phyloP scores from a whole-genome alignment of 257 asterid genomes.

The Scutellaria minor region DNA sequence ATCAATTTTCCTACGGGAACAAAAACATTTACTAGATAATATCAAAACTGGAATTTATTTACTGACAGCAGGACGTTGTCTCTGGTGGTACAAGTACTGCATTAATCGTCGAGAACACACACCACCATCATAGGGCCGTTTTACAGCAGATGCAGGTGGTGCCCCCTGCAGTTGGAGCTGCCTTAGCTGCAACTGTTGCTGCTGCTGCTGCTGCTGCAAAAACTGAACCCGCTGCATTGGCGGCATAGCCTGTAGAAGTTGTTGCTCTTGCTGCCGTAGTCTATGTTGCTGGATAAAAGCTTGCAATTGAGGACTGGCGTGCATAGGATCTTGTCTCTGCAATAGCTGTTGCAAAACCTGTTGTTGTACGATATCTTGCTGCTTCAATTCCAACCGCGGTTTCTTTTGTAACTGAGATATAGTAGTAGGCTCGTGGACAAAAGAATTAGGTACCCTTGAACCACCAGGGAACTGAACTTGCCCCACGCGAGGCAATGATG shows the following conservation, averaged over 20 bases:
- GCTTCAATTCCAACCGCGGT: conserved; percentile 86
- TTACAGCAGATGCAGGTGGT: conserved; percentile 59
- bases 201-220: conserved; percentile 69
- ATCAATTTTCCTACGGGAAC: neutral
- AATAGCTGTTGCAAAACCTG: conserved; percentile 77
- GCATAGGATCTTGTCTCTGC: conserved; percentile 72
- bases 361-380: conserved; percentile 79
- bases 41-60: conserved; percentile 17
- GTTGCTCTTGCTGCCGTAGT: conserved; percentile 74
- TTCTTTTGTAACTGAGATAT: conserved; percentile 78
- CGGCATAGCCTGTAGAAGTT: conserved; percentile 75
- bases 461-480: conserved; percentile 63
- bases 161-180: conserved; percentile 66
- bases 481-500: conserved; percentile 75
- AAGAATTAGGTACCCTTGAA: conserved; percentile 60
- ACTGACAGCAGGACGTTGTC: conserved; percentile 94
- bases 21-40: neutral
- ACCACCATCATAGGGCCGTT: conserved; percentile 77
- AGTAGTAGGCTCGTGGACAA: conserved; percentile 58
- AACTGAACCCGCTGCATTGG: conserved; percentile 82
- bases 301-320: conserved; percentile 73
- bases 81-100: conserved; percentile 92
- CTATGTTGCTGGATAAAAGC: conserved; percentile 86
- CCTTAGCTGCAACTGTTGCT: conserved; percentile 55
- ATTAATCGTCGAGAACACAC: conserved; percentile 90